These are phyloP conservation scores for Striga asiatica DNA, from an alignment of 257 asterid genomes.

Conservation along the genomic window DNA sequence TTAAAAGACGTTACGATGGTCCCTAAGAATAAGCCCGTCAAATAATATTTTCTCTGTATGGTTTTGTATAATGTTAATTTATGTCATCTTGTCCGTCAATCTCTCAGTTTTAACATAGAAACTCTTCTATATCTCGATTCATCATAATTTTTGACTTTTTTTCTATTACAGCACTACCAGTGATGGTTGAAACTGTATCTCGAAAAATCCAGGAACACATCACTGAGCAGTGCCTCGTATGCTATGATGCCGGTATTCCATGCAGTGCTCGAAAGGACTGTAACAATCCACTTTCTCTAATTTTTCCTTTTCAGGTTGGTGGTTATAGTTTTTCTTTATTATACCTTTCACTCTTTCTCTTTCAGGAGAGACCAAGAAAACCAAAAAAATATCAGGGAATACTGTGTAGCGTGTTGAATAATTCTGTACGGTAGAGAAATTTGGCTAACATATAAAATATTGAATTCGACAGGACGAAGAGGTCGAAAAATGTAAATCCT, in stretches of 20 bases:
- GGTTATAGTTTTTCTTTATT: not conserved
- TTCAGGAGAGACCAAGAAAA: not conserved
- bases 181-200: slow-evolving; percentile 72
- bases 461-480: slow-evolving; percentile 65
- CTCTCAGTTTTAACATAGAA: not conserved
- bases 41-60: not conserved
- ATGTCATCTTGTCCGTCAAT: not conserved
- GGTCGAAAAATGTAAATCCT: slow-evolving; percentile 63
- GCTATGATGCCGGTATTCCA: slow-evolving; percentile 78
- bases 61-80: not conserved
- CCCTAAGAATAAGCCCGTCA: no score
- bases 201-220: slow-evolving; percentile 68
- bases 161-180: slow-evolving; percentile 61
- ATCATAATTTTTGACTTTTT: slow-evolving; percentile 10
- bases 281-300: slow-evolving; percentile 62
- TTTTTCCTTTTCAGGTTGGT: slow-evolving; percentile 90
- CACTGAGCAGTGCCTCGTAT: slow-evolving; percentile 81
- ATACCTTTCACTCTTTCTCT: no score
- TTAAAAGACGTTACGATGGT: no score
- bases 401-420: not conserved
- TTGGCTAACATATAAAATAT: slow-evolving; percentile 9
- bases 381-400: no score
- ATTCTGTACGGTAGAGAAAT: not conserved
- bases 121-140: slow-evolving; percentile 3
- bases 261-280: slow-evolving; percentile 82